Conservation (phyloP, 495 filamentous ascomycete genomes). For the Aspergillus panamensis region DNA sequence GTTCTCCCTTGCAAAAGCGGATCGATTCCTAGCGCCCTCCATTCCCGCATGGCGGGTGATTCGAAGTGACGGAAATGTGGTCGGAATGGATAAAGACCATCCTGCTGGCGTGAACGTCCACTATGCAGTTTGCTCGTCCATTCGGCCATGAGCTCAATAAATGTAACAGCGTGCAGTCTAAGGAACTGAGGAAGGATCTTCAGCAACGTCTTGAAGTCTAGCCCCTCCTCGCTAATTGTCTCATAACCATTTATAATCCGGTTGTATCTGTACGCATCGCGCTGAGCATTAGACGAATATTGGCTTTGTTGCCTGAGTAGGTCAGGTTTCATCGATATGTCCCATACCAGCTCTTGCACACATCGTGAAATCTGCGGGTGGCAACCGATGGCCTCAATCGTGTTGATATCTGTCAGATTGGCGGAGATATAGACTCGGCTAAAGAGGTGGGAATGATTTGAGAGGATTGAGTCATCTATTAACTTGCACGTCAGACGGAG, state of each 20-base stretch:
- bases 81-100: background rate
- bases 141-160: background rate
- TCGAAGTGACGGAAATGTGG: background rate
- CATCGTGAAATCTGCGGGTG: constrained; percentile 1
- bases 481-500: constrained; percentile 4
- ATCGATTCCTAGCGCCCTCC: background rate
- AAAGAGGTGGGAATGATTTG: background rate
- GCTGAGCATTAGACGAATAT: background rate
- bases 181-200: background rate
- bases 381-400: background rate
- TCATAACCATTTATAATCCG: background rate
- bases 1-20: background rate
- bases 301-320: background rate
- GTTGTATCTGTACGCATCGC: background rate
- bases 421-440: constrained; percentile 2
- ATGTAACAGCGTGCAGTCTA: background rate
- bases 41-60: constrained; percentile 9
- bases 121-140: background rate
- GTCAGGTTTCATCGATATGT: background rate
- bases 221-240: background rate
- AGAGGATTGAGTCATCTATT: background rate
- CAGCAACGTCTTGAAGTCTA: background rate
- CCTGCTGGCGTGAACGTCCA: background rate
- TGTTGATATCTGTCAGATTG: background rate
- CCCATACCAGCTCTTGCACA: constrained; percentile 8